Evolutionary conservation across 2,329 filamentous ascomycete species (phyloP), one percentile per base, ranked within the genome.

Genomic region (Neofusicoccum sp.): DNA sequence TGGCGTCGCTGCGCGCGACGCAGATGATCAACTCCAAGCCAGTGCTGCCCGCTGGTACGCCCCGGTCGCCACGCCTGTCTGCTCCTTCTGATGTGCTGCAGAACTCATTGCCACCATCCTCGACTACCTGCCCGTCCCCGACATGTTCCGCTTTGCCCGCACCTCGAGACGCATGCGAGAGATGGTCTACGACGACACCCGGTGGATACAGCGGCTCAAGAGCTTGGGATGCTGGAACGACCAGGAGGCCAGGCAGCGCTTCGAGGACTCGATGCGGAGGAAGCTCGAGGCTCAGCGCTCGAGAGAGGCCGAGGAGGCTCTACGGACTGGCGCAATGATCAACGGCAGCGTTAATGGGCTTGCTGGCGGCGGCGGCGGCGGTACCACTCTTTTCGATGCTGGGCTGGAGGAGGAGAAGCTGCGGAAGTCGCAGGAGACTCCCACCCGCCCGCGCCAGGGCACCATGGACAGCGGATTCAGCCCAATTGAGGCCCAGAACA

Each of bases 111-210:
- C 90, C 34, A 85, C 88, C 0, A 93, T 99, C 68, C 85, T 99
- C 73, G 92, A 97, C 74, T 93, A 96, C 79, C 86, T 98, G 43
- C 90, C 92, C 43, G 85, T 97, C 33, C 81, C 89, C 65, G 94
- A 97, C 76, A 88, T 96, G 71, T 85, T 98, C 74, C 87, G 88
- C 68, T 94, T 92, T 73, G 94, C 95, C 48, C 88, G 89, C 66
- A 88, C 91, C 29, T 97, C 92, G 64, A 90, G 87, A 73, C 90
- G 92, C 65, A 87, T 98, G 84, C 89, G 90, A 73, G 95, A 99
- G 78, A 99, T 99, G 93, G 93, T 97, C 3, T 99, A 98, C 78
- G 95, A 99, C 76, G 95, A 99, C 76, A 92, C 93, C 56, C 86
- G 94, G 80, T 99, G 95, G 95, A 90, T 98, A 43, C 87, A 91